Evolutionary conservation across 768 basidiomycete genomes (phyloP), one percentile per base, ranked within the genome.

Genomic region (Hygrophorus russula): DNA sequence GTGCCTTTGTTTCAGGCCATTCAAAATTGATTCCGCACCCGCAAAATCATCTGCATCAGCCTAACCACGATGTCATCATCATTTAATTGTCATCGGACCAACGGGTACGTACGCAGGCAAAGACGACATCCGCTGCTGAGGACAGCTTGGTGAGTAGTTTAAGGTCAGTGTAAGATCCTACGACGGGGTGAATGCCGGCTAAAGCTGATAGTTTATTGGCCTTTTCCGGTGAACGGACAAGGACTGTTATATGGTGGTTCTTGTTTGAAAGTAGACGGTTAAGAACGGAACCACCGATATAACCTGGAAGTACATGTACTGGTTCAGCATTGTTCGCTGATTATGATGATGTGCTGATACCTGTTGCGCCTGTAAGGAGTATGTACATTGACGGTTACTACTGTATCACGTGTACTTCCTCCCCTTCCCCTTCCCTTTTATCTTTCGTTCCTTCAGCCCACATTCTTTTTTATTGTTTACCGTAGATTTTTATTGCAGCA

Each of bases 221-320:
- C 50, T 73, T 73, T 5, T 58, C 57, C 12, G 58, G 36, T 15
- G 64, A 64, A 40, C 73, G 68, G 4, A 74, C 67, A 14, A 78
- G 66, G 17, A 58, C 59, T 1, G 67, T 71, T 45, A 70, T 66
- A 2, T 65, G 53, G 51, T 74, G 70, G 18, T 59, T 60, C 9
- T 67, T 62, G 48, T 76, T 70, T 18, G 57, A 53, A 42, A 78
- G 60, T 10, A 78, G 59, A 29, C 62, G 66, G 2, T 61, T 46
- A 3, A 79, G 63, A 19, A 76, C 71, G 1, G 71, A 66, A 17
- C 75, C 78, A 0, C 76, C 74, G 36, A 77, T 72, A 54, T 78
- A 80, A 5, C 75, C 76, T 73, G 24, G 11, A 18, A n/a, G n/a
- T n/a, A n/a, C n/a, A n/a, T n/a, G n/a, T n/a, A n/a, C n/a, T n/a